phyloP scores from a whole-genome alignment of 371 early-diverging fungal genomes.

The Lichtheimia ramosa region DNA sequence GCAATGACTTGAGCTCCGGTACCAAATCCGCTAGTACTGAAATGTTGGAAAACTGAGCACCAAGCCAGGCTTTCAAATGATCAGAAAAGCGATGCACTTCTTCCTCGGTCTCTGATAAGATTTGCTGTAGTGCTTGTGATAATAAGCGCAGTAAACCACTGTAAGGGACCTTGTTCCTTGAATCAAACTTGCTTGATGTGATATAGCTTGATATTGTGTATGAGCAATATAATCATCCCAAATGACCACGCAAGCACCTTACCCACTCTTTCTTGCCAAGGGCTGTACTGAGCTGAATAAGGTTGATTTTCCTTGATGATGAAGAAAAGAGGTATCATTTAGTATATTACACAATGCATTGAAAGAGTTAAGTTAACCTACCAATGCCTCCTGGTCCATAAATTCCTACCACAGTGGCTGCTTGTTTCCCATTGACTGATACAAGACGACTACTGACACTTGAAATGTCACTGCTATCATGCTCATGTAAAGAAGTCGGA shows the following conservation, averaged over 20 bases:
- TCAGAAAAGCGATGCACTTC: slow-evolving; percentile 34
- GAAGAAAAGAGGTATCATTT: neutral
- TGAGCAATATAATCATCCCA: neutral
- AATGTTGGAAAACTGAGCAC: slow-evolving; percentile 37
- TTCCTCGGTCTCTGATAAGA: slow-evolving; percentile 43
- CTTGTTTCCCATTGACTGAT: too few relatives aligned
- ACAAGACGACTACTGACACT: too few relatives aligned
- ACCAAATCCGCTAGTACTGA: slow-evolving; percentile 34
- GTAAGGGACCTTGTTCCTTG: slow-evolving; percentile 39
- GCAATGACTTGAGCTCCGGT: slow-evolving; percentile 38
- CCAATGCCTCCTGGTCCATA: slow-evolving; percentile 46
- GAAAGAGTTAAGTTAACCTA: neutral
- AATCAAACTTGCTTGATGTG: slow-evolving; percentile 40
- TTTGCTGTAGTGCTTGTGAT: slow-evolving; percentile 44
- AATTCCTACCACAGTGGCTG: slow-evolving; percentile 27
- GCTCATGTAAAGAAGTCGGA: too few relatives aligned
- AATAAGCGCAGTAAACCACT: slow-evolving; percentile 38
- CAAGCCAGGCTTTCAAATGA: slow-evolving; percentile 32
- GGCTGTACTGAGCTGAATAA: slow-evolving; percentile 35
- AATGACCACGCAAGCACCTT: neutral
- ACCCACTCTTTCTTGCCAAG: slow-evolving; percentile 43
- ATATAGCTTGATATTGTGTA: slow-evolving; percentile 26
- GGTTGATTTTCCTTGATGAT: slow-evolving; percentile 39
- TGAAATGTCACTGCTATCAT: too few relatives aligned
- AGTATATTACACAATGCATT: neutral